These are phyloP conservation scores for Ettlia oleoabundans DNA, from an alignment of 139 green algal genomes.

Conservation along the genomic window DNA sequence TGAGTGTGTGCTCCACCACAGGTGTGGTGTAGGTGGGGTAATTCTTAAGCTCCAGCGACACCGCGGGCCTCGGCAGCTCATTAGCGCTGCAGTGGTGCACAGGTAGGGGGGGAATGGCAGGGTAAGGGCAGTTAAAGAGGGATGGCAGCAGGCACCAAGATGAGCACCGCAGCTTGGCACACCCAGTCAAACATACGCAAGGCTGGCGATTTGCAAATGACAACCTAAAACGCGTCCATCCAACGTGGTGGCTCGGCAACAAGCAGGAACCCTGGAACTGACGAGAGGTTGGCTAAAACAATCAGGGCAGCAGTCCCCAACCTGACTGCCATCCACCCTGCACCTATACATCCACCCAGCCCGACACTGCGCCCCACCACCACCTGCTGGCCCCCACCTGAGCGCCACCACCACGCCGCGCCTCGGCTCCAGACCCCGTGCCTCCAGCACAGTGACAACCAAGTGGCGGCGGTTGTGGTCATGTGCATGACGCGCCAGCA, in stretches of 20 bases:
- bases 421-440: conserved; percentile 50
- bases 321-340: too few relatives aligned
- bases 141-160: too few relatives aligned
- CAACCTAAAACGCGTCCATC: too few relatives aligned
- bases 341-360: background rate
- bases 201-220: too few relatives aligned
- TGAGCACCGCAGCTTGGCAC: too few relatives aligned
- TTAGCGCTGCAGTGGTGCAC: conserved; percentile 30
- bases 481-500: conserved; percentile 49
- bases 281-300: too few relatives aligned
- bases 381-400: background rate
- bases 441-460: conserved; percentile 58
- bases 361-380: background rate
- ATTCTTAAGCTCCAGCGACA: conserved; percentile 38
- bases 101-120: background rate
- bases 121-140: background rate
- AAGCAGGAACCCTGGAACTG: too few relatives aligned
- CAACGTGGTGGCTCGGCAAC: too few relatives aligned
- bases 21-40: conserved; percentile 22
- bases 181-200: too few relatives aligned
- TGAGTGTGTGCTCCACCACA: conserved; percentile 47
- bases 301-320: too few relatives aligned
- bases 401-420: conserved; percentile 64
- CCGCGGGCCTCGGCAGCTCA: conserved; percentile 60
- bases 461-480: conserved; percentile 55